Percentiles rank a stretch among this genome's conserved stretches.
These are phyloP conservation scores for Chytriomyces sp. DNA, from an alignment of 192 early-diverging fungal species.

Conservation along the genomic window DNA sequence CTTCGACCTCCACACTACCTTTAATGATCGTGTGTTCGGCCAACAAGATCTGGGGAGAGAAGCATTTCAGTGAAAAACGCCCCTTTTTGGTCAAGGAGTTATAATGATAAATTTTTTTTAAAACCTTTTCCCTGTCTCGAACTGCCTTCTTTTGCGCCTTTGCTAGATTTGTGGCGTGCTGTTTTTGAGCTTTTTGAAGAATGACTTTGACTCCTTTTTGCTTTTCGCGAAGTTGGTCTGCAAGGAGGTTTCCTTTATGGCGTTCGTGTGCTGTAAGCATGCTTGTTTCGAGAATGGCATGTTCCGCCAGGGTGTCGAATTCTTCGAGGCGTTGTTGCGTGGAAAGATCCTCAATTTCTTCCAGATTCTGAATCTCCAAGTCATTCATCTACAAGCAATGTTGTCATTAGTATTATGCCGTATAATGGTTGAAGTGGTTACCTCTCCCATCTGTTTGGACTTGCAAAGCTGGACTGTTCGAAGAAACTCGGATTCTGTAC, in stretches of 20 bases:
- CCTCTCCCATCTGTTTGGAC: conserved; percentile 21
- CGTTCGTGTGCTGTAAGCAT: background rate
- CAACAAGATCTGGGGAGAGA: conserved; percentile 4
- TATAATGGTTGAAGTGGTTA: background rate
- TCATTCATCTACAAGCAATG: conserved; percentile 22
- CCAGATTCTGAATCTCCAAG: conserved; percentile 21
- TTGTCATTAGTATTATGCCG: background rate
- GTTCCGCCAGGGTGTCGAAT: conserved; percentile 21
- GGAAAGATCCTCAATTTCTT: conserved; percentile 28
- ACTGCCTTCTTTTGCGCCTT: conserved; percentile 16
- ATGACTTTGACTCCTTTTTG: conserved; percentile 1
- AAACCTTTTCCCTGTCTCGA: conserved; percentile 27
- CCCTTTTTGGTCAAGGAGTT: background rate
- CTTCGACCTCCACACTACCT: background rate
- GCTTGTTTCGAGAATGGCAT: background rate
- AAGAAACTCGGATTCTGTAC: conserved; percentile 30
- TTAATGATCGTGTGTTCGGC: conserved; percentile 17
- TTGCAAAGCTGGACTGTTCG: conserved; percentile 33
- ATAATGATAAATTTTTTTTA: background rate
- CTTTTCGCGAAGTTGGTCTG: conserved; percentile 23
- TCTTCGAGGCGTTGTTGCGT: conserved; percentile 19
- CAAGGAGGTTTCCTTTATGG: background rate
- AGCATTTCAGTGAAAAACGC: background rate
- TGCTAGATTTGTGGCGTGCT: background rate
- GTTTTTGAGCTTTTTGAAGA: conserved; percentile 19